Evolutionary conservation across 257 asterid genomes (phyloP), one percentile per base, ranked within the genome.

Genomic region (Sherardia arvensis): DNA sequence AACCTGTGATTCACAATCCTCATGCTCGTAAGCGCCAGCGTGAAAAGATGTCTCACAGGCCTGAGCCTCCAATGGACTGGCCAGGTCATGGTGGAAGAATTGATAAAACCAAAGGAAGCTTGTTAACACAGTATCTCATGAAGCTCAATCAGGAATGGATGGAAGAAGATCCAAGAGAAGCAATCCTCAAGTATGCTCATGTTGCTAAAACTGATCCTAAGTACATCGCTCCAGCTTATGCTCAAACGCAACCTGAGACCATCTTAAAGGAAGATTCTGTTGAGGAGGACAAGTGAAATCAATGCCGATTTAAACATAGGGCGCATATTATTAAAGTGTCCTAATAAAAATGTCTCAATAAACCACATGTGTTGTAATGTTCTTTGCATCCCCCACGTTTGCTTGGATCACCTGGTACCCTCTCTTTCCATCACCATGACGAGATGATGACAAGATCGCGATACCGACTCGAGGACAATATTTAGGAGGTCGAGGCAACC

Each of bases 131-230:
- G 65, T 92, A 92, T 74, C 97, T 92, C 69, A 87, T 92, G 1
- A 92, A 84, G 98, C 78, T 91, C 17, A 86, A 88, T 76, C 96
- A 88, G 74, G 81, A 92, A 49, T 91, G 98, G 98, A 88, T 84
- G 94, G 96, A 91, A 1, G 98, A 88, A 84, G 98, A 91, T 74
- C 98, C 98, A 23, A 79, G 98, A 81, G 98, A 86, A 79, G 96
- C 98, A 60, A 91, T 91, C 69, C 81, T 91, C 1, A 91, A 91
- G 77, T 84, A 86, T 65, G 98, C 98, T 40, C 96, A 88, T 67
- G 81, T 58, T 14, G 98, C 96, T 67, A 83, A 84, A 7, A 88
- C 88, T 69, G 96, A 91, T 71, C 98, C 98, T 11, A 91, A 91
- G 62, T 91, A 53, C 55, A 88, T 91, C 10, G 95, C 96, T 58